A percentile compares a stretch with the other conserved stretches of the same genome.
phyloP scores from a whole-genome alignment of 345 rosid genomes.

The Anastatica hierochuntica region DNA sequence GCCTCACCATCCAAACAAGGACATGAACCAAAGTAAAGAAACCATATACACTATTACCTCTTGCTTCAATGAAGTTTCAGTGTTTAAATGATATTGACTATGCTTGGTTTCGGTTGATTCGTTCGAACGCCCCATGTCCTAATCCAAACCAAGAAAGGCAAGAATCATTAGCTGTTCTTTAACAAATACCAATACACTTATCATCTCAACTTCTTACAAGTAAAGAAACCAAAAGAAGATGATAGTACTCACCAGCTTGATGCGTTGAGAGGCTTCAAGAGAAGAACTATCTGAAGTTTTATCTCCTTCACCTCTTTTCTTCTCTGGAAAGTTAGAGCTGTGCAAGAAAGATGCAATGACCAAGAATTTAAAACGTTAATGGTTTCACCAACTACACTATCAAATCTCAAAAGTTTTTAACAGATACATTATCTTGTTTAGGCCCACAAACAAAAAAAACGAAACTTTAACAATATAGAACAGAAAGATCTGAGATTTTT shows the following conservation, averaged over 20 bases:
- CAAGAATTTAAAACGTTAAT: too few relatives aligned
- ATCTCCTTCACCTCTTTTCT: constrained; percentile 44
- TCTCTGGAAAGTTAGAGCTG: constrained; percentile 65
- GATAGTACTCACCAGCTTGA: constrained; percentile 53
- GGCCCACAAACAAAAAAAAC: too few relatives aligned
- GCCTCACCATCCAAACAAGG: constrained; percentile 2
- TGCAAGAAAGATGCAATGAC: too few relatives aligned
- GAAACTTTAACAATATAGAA: too few relatives aligned
- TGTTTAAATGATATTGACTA: constrained; percentile 30
- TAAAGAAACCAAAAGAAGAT: background rate
- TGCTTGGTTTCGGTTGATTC: constrained; percentile 34
- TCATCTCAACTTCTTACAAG: too few relatives aligned
- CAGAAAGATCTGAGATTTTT: too few relatives aligned
- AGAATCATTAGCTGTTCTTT: too few relatives aligned
- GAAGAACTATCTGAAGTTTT: too few relatives aligned
- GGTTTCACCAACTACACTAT: too few relatives aligned
- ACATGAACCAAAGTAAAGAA: background rate
- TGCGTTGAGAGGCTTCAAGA: constrained; percentile 39
- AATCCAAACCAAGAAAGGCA: constrained; percentile 28
- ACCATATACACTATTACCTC: constrained; percentile 76
- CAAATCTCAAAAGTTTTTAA: too few relatives aligned
- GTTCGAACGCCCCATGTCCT: constrained; percentile 54
- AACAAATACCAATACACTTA: too few relatives aligned
- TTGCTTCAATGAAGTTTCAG: constrained; percentile 56
- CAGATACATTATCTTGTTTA: too few relatives aligned